Evolutionary conservation across 164 flowering plant genomes (phyloP), one percentile per base, ranked within the genome.

Genomic region (Vitis rupestris): DNA sequence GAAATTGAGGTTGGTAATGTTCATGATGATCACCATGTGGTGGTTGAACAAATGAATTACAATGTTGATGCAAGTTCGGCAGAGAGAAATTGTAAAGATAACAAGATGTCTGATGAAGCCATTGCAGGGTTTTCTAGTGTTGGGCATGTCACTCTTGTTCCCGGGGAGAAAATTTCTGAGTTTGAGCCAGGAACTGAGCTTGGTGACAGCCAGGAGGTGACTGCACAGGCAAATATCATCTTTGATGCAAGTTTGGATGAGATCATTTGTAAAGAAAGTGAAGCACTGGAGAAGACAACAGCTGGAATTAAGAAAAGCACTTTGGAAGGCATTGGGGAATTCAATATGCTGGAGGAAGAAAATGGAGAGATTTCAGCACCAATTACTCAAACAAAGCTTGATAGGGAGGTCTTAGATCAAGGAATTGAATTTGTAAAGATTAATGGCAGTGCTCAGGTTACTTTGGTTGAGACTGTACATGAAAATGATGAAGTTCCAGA

Each of bases 161-260:
- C 51, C 17, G 51, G 29, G 15, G 57, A 64, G 13, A 10, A 51
- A 12, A 51, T 50, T 51, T 37, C 31, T 12, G 56, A n/a, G 9
- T 17, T 64, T 10, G 27, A 10, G 14, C 37, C 56, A 29, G 67
- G 27, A 52, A n/a, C 12, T 65, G 67, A 51, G 58, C 67, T 65
- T 12, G 19, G 17, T 65, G 48, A 12, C 56, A 31, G 44, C 19
- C 19, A 27, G 9, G 51, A 52, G 47, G 47, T 19, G 48, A 19
- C 4, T 65, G 58, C 17, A 50, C 58, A 52, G 58, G 19, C 4
- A 3, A 64, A 51, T 52, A 27, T 10, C 17, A 65, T 16, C 53
- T 16, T 47, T 14, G 31, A 7, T 51, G 52, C 48, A 65, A 50
- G 15, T 50, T 65, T 15, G 31, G 48, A 13, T 50, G 57, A 12